These are phyloP conservation scores for Saturnispora sekii DNA, from an alignment of 805 yeast genomes.

Conservation along the genomic window DNA sequence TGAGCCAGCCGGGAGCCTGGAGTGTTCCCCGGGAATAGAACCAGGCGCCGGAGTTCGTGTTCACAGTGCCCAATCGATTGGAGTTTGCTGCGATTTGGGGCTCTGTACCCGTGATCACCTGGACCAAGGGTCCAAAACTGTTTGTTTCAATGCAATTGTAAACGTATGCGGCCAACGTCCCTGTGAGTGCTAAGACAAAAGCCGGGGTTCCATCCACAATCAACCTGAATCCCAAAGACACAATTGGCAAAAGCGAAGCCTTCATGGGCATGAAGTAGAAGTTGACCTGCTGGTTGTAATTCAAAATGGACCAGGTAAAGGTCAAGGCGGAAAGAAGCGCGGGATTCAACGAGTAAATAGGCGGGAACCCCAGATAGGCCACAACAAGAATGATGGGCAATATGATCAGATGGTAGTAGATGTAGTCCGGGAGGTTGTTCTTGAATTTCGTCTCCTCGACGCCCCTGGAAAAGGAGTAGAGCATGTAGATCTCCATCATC, in stretches of 20 bases:
- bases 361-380: slow-evolving; percentile 24
- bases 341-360: slow-evolving; percentile 22
- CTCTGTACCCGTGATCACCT: slow-evolving; percentile 24
- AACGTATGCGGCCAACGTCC: slow-evolving; percentile 47
- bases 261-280: slow-evolving; percentile 45
- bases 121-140: slow-evolving; percentile 38
- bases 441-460: slow-evolving; percentile 44
- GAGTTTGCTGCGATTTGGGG: slow-evolving; percentile 14
- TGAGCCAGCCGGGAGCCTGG: slow-evolving; percentile 44
- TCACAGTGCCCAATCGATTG: slow-evolving; percentile 25
- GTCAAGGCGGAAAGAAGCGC: slow-evolving; percentile 46
- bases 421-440: slow-evolving; percentile 42
- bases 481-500: slow-evolving; percentile 43
- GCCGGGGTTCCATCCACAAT: slow-evolving; percentile 35
- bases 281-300: slow-evolving; percentile 42
- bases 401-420: slow-evolving; percentile 42
- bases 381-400: slow-evolving; percentile 37
- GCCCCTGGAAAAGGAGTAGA: slow-evolving; percentile 47
- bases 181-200: slow-evolving; percentile 35
- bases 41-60: slow-evolving; percentile 24
- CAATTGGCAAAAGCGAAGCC: slow-evolving; percentile 45
- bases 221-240: slow-evolving; percentile 33
- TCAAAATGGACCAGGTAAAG: slow-evolving; percentile 52
- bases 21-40: slow-evolving; percentile 44
- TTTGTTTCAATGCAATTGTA: slow-evolving; percentile 55